Evolutionary conservation across 225 moss, liverwort and hornwort species (phyloP).

Genomic region (Marchantia paleacea): DNA sequence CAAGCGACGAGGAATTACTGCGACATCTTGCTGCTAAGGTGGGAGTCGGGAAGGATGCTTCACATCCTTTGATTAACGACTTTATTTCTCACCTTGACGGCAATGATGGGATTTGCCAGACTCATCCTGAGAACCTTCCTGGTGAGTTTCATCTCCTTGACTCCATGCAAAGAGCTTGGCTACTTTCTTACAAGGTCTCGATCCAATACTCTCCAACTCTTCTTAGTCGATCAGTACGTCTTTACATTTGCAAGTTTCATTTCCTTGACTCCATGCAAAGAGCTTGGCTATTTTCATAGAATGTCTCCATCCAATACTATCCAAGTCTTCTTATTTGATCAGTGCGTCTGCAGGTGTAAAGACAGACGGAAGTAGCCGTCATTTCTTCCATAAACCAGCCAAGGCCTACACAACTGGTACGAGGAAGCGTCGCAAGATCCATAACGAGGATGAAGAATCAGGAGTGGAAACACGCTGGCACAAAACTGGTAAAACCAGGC

Average conservation of each 20-base stretch:
- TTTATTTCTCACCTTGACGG: slow-evolving; percentile 64
- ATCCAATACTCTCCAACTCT: background rate
- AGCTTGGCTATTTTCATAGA: background rate
- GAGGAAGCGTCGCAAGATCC: slow-evolving; percentile 82
- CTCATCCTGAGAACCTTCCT: slow-evolving; percentile 78
- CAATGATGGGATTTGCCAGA: slow-evolving; percentile 85
- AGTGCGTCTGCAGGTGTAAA: slow-evolving; percentile 48
- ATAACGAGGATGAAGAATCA: slow-evolving; percentile 58
- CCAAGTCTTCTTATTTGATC: background rate
- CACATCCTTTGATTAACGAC: slow-evolving; percentile 60
- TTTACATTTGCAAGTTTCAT: too few relatives aligned
- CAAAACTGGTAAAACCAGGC: slow-evolving; percentile 91
- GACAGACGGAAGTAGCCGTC: slow-evolving; percentile 83
- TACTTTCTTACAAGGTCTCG: background rate
- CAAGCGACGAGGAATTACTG: slow-evolving; percentile 83
- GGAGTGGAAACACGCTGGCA: slow-evolving; percentile 90
- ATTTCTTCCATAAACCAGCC: slow-evolving; percentile 84
- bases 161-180: background rate
- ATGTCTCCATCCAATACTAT: background rate
- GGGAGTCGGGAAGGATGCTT: slow-evolving; percentile 34
- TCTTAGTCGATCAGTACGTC: background rate
- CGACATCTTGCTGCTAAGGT: slow-evolving; percentile 60
- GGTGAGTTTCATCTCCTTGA: slow-evolving; percentile 29
- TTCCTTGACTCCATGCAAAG: background rate
- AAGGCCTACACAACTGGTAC: slow-evolving; percentile 94